Evolutionary conservation across 805 yeast genomes (phyloP).

Genomic region (Lachancea fermentati): DNA sequence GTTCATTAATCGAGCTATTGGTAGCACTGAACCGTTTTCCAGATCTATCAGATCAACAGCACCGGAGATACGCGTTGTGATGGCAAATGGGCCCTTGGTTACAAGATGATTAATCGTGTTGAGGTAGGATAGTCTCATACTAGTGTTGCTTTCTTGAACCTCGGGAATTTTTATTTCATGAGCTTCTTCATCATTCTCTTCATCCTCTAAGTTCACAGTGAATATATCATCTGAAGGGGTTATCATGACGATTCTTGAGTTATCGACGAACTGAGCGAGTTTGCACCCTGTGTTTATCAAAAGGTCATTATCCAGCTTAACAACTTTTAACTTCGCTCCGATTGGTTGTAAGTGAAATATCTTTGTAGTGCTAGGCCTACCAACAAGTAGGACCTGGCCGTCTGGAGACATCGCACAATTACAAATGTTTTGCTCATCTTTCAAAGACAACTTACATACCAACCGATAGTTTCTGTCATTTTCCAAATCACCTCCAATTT

Average conservation of each 20-base stretch:
- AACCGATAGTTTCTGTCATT: slow-evolving; percentile 38
- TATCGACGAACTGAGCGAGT: slow-evolving; percentile 43
- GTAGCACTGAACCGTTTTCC: slow-evolving; percentile 27
- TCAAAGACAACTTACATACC: slow-evolving; percentile 57
- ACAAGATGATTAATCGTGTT: slow-evolving; percentile 49
- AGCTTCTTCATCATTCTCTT: slow-evolving; percentile 35
- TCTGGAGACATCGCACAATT: slow-evolving; percentile 59
- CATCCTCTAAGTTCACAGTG: slow-evolving; percentile 37
- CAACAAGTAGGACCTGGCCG: slow-evolving; percentile 64
- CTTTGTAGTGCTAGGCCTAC: slow-evolving; percentile 62
- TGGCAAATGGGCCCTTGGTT: slow-evolving; percentile 45
- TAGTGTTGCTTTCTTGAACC: slow-evolving; percentile 29
- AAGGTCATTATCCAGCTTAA: slow-evolving; percentile 42
- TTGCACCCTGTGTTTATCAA: slow-evolving; percentile 50
- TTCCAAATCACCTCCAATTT: slow-evolving; percentile 34
- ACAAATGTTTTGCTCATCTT: slow-evolving; percentile 77
- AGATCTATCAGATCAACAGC: slow-evolving; percentile 45
- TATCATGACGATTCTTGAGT: slow-evolving; percentile 42
- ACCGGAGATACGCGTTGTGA: slow-evolving; percentile 61
- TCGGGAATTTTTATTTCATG: slow-evolving; percentile 38
- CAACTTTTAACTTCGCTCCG: slow-evolving; percentile 39
- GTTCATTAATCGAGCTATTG: slow-evolving; percentile 54
- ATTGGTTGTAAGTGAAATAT: slow-evolving; percentile 54
- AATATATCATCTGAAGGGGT: slow-evolving; percentile 60
- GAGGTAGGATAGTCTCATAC: slow-evolving; percentile 39